These are phyloP conservation scores for Venturia pyrina DNA, from an alignment of 2,329 filamentous ascomycete genomes.

Conservation along the genomic window DNA sequence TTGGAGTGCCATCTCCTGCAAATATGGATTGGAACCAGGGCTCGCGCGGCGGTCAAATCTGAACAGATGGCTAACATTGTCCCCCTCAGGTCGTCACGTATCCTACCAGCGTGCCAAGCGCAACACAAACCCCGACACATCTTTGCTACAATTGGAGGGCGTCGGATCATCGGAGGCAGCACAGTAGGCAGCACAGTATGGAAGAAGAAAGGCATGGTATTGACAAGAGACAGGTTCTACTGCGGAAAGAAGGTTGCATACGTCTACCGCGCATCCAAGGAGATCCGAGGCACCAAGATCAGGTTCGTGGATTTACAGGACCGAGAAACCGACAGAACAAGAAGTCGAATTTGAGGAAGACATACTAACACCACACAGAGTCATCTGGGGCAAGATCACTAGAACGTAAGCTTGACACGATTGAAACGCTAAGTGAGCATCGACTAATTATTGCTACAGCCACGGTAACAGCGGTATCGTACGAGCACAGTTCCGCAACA, in stretches of 20 bases:
- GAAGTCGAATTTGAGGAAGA: not conserved
- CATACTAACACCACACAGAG: conserved; percentile 15
- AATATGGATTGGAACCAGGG: not conserved
- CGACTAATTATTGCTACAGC: conserved; percentile 26
- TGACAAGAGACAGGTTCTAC: conserved; percentile 60
- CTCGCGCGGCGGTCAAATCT: not conserved
- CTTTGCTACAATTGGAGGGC: conserved; percentile 97
- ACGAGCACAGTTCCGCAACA: conserved; percentile 91
- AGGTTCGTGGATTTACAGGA: conserved; percentile 37
- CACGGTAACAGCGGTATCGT: conserved; percentile 91
- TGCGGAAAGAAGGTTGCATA: conserved; percentile 97
- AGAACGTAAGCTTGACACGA: conserved; percentile 64
- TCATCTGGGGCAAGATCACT: conserved; percentile 99
- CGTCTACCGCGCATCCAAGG: conserved; percentile 92
- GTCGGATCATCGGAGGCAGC: conserved; percentile 84
- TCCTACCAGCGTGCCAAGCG: conserved; percentile 71
- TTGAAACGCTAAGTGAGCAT: not conserved
- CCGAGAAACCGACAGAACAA: not conserved
- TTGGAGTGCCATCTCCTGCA: not conserved
- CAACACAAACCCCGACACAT: conserved; percentile 80
- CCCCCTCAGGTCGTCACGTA: conserved; percentile 8
- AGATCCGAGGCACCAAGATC: conserved; percentile 97
- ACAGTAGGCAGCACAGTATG: conserved; percentile 44
- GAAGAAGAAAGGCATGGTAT: not conserved
- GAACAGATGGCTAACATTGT: not conserved